Conservation (phyloP, 371 early-diverging fungal genomes). For the Mucor circinelloides region DNA sequence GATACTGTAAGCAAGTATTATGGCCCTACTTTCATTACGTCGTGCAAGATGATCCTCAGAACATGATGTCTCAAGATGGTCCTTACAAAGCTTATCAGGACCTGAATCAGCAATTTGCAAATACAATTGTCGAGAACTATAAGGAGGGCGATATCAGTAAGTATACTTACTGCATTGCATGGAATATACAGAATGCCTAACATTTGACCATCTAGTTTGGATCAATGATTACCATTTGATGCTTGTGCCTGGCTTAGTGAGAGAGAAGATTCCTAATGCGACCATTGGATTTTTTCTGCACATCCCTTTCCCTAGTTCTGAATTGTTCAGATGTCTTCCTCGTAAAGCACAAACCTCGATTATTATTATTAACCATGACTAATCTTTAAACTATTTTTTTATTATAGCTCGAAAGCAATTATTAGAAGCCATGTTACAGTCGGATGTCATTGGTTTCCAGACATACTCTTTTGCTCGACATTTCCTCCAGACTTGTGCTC, state of each 20-base stretch:
- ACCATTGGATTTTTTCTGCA: conserved; percentile 96
- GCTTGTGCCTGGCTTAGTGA: conserved; percentile 89
- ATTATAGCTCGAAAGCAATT: conserved; percentile 72
- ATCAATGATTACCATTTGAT: conserved; percentile 98
- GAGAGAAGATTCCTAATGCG: conserved; percentile 73
- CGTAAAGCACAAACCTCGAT: conserved; percentile 40
- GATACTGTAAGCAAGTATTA: conserved; percentile 92
- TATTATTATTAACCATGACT: neutral
- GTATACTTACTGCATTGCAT: conserved; percentile 17
- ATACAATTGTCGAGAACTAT: conserved; percentile 71
- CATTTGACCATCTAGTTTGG: conserved; percentile 72
- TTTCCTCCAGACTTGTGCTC: conserved; percentile 86
- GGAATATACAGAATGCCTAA: neutral
- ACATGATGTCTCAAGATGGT: conserved; percentile 61
- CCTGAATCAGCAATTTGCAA: conserved; percentile 84
- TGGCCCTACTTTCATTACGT: conserved; percentile 99
- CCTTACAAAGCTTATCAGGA: conserved; percentile 82
- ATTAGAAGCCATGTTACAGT: conserved; percentile 82
- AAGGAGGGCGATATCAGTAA: conserved; percentile 84
- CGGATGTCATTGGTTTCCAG: conserved; percentile 88
- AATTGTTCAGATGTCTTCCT: conserved; percentile 88
- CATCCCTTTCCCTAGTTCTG: conserved; percentile 94
- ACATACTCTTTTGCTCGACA: conserved; percentile 94
- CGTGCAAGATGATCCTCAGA: conserved; percentile 72
- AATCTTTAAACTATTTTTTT: neutral